These are phyloP conservation scores for Apiospora sp. DNA, from an alignment of 2,329 filamentous ascomycete species.

Conservation along the genomic window DNA sequence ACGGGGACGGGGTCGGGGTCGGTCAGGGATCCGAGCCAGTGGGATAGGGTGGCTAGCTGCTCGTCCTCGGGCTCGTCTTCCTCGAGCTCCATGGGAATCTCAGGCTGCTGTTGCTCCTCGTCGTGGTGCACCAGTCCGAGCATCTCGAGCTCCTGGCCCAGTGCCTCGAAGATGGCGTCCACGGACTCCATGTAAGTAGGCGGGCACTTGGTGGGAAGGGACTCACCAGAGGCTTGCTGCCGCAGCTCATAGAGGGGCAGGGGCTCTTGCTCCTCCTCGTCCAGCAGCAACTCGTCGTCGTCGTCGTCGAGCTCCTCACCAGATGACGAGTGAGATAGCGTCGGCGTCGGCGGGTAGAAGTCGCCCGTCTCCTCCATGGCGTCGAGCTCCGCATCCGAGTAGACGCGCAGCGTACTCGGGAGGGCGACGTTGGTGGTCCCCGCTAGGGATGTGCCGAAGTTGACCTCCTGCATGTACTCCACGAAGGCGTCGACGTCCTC, in stretches of 20 bases:
- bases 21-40: neutral
- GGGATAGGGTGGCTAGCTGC: neutral
- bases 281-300: neutral
- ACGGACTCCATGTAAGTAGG: neutral
- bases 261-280: neutral
- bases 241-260: neutral
- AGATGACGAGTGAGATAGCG: neutral
- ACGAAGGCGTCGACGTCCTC: conserved; percentile 28
- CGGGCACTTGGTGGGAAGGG: neutral
- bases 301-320: neutral
- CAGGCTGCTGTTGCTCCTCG: neutral
- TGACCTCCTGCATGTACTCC: conserved; percentile 27
- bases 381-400: conserved; percentile 30
- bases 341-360: neutral
- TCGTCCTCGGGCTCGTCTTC: neutral
- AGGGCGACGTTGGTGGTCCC: conserved; percentile 28
- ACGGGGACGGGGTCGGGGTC: neutral
- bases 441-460: conserved; percentile 26
- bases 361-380: conserved; percentile 25
- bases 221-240: neutral
- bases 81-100: neutral
- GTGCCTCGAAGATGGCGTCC: neutral
- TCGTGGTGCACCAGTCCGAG: neutral
- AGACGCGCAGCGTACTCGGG: conserved; percentile 27
- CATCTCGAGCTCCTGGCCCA: neutral